Percentiles rank a stretch among this genome's conserved stretches.
Conservation (phyloP, 805 yeast genomes). For the Cyberlindnera mycetangii region DNA sequence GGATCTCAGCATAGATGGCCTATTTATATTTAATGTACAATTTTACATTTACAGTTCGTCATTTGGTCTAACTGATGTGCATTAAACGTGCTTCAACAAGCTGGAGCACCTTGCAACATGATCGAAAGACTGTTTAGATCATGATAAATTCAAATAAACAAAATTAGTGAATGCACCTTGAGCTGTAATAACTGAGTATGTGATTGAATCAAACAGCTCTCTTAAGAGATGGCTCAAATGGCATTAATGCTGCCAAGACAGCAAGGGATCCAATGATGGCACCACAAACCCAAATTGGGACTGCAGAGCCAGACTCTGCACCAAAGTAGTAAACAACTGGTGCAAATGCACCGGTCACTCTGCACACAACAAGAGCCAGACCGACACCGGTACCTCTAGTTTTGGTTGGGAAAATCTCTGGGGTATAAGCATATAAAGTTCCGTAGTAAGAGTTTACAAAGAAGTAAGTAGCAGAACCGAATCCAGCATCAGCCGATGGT, state of each 20-base stretch:
- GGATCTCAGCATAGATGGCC: not conserved
- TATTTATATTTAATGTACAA: too few relatives aligned
- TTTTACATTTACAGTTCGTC: too few relatives aligned
- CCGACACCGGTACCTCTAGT: slow-evolving; percentile 61
- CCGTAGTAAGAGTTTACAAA: slow-evolving; percentile 51
- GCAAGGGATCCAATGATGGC: slow-evolving; percentile 50
- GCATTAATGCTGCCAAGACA: slow-evolving; percentile 42
- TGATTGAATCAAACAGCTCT: slow-evolving; percentile 30
- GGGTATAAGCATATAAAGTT: slow-evolving; percentile 62
- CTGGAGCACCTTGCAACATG: too few relatives aligned
- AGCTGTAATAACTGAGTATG: not conserved
- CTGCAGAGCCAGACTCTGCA: slow-evolving; percentile 42
- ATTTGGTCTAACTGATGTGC: not conserved
- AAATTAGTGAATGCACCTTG: not conserved
- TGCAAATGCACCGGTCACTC: slow-evolving; percentile 55
- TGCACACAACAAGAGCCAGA: slow-evolving; percentile 48
- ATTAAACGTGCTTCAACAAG: too few relatives aligned
- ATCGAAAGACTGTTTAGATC: not conserved
- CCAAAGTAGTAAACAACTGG: slow-evolving; percentile 54
- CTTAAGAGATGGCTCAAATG: slow-evolving; percentile 47
- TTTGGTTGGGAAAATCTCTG: slow-evolving; percentile 55
- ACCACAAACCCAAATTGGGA: slow-evolving; percentile 64
- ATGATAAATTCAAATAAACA: not conserved
- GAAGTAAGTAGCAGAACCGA: slow-evolving; percentile 47
- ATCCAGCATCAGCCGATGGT: slow-evolving; percentile 47